A percentile compares a stretch with the other conserved stretches of the same genome.
Evolutionary conservation across 2,329 filamentous ascomycete species (phyloP).

Genomic region (Ceratocystis huliohia): DNA sequence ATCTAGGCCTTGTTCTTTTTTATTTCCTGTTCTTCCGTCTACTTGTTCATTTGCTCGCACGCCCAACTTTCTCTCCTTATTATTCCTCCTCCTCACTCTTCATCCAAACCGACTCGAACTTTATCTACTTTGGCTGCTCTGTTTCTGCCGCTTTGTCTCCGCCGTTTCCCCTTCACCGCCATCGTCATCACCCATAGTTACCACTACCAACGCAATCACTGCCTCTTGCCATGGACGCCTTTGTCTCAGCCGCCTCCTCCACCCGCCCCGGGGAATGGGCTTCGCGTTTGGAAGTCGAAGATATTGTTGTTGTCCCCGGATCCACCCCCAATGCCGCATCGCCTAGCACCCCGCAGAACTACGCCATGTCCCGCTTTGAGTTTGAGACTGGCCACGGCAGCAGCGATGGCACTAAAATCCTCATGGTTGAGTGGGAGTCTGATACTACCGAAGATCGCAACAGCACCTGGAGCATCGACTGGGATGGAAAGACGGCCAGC

Average conservation of each 20-base stretch:
- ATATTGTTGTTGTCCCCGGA: slow-evolving; percentile 13
- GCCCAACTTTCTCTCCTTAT: not conserved
- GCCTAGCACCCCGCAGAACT: slow-evolving; percentile 18
- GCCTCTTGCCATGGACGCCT: not conserved
- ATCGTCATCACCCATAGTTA: not conserved
- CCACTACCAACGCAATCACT: not conserved
- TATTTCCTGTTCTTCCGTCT: not conserved
- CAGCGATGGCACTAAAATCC: slow-evolving; percentile 75
- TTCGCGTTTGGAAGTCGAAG: slow-evolving; percentile 15
- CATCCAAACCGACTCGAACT: not conserved
- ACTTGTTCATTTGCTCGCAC: not conserved
- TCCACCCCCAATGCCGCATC: slow-evolving; percentile 8
- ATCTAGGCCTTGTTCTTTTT: slow-evolving; percentile 6
- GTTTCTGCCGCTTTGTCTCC: not conserved
- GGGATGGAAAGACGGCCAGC: slow-evolving; percentile 61
- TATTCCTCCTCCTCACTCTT: not conserved
- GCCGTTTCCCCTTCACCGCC: not conserved
- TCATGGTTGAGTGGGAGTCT: slow-evolving; percentile 82
- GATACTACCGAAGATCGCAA: slow-evolving; percentile 15
- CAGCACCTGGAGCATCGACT: slow-evolving; percentile 58
- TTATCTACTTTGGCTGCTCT: not conserved
- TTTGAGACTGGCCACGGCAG: slow-evolving; percentile 59
- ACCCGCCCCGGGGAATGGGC: slow-evolving; percentile 13
- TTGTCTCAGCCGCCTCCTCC: not conserved
- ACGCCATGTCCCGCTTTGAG: slow-evolving; percentile 54